Conservation (phyloP, 2,329 filamentous ascomycete genomes). For the Blastomyces parvus region DNA sequence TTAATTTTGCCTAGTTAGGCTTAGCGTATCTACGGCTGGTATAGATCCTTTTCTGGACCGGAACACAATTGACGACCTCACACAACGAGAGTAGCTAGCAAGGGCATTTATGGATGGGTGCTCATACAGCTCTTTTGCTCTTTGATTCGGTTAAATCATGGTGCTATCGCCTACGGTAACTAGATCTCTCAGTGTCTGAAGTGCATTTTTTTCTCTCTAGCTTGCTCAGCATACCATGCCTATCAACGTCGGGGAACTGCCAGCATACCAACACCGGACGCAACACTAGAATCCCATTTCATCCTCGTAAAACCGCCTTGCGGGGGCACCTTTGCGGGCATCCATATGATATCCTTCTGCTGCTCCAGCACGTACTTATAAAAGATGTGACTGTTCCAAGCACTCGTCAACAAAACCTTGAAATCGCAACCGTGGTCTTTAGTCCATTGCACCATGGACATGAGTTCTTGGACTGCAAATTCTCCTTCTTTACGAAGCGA, state of each 20-base stretch:
- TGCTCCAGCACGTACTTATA: constrained; percentile 2
- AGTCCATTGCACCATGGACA: constrained; percentile 5
- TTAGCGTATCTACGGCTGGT: background rate
- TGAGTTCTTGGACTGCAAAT: constrained; percentile 4
- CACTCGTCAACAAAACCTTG: constrained; percentile 6
- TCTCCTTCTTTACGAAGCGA: background rate
- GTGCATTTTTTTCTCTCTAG: background rate
- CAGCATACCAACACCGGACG: background rate
- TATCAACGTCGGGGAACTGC: background rate
- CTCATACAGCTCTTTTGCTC: background rate
- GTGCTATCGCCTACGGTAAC: background rate
- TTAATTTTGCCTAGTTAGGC: background rate
- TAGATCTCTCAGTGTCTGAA: background rate
- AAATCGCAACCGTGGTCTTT: constrained; percentile 3
- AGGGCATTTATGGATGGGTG: background rate
- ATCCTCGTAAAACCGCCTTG: constrained; percentile 4
- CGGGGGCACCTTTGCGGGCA: constrained; percentile 3
- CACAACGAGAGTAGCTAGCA: too few relatives aligned
- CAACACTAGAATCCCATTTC: constrained; percentile 7
- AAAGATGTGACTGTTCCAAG: constrained; percentile 6
- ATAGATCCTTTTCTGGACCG: too few relatives aligned
- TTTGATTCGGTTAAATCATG: background rate
- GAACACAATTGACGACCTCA: too few relatives aligned
- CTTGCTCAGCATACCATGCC: background rate
- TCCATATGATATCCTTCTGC: constrained; percentile 4